Base-by-base conservation (phyloP, 148 eudicot genomes). In the Amaranthus palmeri region DNA sequence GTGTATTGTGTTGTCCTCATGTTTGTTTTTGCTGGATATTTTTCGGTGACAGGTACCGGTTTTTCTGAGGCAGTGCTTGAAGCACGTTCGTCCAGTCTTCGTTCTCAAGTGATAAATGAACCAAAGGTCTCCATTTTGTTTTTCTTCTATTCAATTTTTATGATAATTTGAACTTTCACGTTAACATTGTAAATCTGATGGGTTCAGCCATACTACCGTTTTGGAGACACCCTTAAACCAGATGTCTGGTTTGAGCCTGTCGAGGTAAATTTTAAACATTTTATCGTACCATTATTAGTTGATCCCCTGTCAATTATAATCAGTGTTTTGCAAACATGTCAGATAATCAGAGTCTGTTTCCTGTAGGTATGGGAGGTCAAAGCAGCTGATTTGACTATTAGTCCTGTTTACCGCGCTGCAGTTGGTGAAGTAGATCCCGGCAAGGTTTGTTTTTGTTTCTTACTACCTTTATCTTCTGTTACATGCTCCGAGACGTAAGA, bases 241-340 rank as follows among this genome's bases (percentile, higher is more conserved):
- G 98, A 95, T 82, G 98, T 91, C 48, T 91, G 98, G 98, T 91
- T 95, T 84, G 98, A 95, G 72, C 89, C 97, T 56, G 62, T 86
- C 65, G 90, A 95, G 96, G 98, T 93, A 88, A 77, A 43, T 63
- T 13, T 49, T 51, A 47, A 70, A 54, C 61, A 3, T 70, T 43
- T 49, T 49, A 43, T 17, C 55, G n/a, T 61, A 36, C 6, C 49
- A 11, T 17, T 7, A 12, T 67, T 64, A 18, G 15, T 71, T 46
- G 73, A 7, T 43, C 3, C 54, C n/a, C 13, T 14, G 45, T 10
- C 8, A 43, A 36, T 61, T 41, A 41, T 61, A 61, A 45, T 11
- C 42, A 10, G 25, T 68, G 13, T 65, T 52, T 36, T 49, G 7
- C 8, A 8, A 49, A 46, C 54, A 48, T 13, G n/a, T 65, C 18